These are phyloP conservation scores for Dendrocalamus latiflorus DNA, from an alignment of 202 grass and related monocot genomes.

Conservation along the genomic window DNA sequence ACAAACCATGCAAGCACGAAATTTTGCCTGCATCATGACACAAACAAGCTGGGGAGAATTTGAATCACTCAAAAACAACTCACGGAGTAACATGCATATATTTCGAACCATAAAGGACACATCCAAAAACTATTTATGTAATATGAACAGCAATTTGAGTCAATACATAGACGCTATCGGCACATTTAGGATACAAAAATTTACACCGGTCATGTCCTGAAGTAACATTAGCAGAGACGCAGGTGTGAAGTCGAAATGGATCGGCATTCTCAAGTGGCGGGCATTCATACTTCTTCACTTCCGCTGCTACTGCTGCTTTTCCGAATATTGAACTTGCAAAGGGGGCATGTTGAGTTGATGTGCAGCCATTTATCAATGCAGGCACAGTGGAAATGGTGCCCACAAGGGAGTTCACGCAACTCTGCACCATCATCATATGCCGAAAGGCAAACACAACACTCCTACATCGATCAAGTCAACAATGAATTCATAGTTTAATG, in stretches of 20 bases:
- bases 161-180: constrained; percentile 20
- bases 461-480: constrained; percentile 41
- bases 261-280: neutral
- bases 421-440: constrained; percentile 77
- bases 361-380: too few relatives aligned
- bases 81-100: constrained; percentile 16
- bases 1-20: constrained; percentile 1
- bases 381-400: too few relatives aligned
- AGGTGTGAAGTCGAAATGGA: neutral
- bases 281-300: constrained; percentile 72
- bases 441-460: constrained; percentile 90
- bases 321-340: constrained; percentile 83
- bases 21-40: neutral
- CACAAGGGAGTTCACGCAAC: constrained; percentile 78
- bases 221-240: constrained; percentile 28
- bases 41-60: neutral
- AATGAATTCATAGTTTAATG: neutral
- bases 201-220: constrained; percentile 26
- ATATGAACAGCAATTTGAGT: constrained; percentile 30
- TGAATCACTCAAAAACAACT: neutral
- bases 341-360: too few relatives aligned
- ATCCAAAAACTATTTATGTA: constrained; percentile 14
- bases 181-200: constrained; percentile 48
- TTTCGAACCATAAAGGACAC: constrained; percentile 12
- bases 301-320: constrained; percentile 55